Percentiles rank a stretch among this genome's conserved stretches.
Evolutionary conservation across 345 rosid genomes (phyloP).

Genomic region (Turnera subulata): DNA sequence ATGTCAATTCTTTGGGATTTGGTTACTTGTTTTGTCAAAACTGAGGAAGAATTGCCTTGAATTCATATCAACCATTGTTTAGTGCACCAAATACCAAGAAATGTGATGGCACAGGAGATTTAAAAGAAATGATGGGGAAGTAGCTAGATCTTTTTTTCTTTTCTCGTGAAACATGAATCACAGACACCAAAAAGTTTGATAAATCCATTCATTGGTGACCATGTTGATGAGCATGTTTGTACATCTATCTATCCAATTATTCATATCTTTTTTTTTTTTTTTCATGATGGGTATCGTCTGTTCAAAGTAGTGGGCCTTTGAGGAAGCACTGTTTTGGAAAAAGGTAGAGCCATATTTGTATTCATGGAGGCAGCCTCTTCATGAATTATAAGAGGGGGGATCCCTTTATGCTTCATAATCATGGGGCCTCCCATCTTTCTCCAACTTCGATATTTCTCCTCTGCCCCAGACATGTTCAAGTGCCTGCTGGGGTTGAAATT

Average conservation of each 20-base stretch:
- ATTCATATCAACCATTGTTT: conserved; percentile 21
- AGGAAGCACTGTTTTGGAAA: background rate
- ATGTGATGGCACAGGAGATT: conserved; percentile 2
- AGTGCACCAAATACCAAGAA: conserved; percentile 24
- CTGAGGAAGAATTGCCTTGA: conserved; percentile 23
- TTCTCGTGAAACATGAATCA: conserved; percentile 29
- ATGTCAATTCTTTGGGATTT: conserved; percentile 15
- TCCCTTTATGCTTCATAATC: conserved; percentile 19
- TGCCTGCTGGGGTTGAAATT: conserved; percentile 34
- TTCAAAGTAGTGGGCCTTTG: conserved; percentile 32
- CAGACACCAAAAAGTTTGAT: conserved; percentile 21
- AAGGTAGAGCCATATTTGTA: conserved; percentile 3
- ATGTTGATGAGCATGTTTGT: conserved; percentile 24
- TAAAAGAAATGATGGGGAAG: background rate
- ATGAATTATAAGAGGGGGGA: conserved; percentile 14
- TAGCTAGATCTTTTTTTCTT: conserved; percentile 2
- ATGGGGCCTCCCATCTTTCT: conserved; percentile 28
- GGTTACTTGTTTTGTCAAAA: conserved; percentile 3
- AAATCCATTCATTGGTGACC: conserved; percentile 13
- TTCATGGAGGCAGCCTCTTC: conserved; percentile 20
- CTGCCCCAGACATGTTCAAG: conserved; percentile 32
- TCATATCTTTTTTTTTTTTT: conserved; percentile 10
- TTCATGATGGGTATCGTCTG: conserved; percentile 27
- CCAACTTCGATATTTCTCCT: conserved; percentile 22
- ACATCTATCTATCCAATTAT: conserved; percentile 24